A percentile compares a stretch with the other conserved stretches of the same genome.
Conservation (phyloP, 2,329 filamentous ascomycete genomes). For the Trichoderma atroviride region DNA sequence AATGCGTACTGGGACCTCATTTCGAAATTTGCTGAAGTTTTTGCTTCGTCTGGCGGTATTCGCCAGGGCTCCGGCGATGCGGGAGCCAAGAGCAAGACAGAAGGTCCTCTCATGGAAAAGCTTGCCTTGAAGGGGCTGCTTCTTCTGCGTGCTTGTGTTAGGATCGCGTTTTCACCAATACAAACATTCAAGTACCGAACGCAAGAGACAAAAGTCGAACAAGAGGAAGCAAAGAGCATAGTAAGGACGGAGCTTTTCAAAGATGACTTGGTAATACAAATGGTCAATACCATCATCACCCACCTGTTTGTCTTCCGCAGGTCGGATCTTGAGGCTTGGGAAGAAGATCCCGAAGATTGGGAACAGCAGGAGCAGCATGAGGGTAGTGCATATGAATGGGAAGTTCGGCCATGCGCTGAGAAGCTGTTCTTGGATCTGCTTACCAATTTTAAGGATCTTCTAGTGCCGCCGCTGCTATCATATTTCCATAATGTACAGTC, state of each 20-base stretch:
- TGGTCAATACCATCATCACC: conserved; percentile 83
- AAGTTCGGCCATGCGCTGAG: conserved; percentile 88
- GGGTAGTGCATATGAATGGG: conserved; percentile 87
- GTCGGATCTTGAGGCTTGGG: conserved; percentile 86
- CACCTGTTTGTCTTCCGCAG: conserved; percentile 86
- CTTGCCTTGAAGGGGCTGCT: conserved; percentile 82
- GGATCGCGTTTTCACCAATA: conserved; percentile 78
- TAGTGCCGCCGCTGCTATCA: conserved; percentile 75
- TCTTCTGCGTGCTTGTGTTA: conserved; percentile 78
- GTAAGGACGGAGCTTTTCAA: conserved; percentile 77
- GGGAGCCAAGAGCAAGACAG: conserved; percentile 53
- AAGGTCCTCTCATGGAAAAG: conserved; percentile 72
- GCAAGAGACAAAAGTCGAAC: conserved; percentile 73
- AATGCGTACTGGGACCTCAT: conserved; percentile 85
- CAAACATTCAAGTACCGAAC: conserved; percentile 84
- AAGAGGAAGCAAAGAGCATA: conserved; percentile 66
- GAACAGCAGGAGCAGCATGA: conserved; percentile 85
- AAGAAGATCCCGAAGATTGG: conserved; percentile 94
- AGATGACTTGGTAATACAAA: conserved; percentile 73
- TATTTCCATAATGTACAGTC: conserved; percentile 81
- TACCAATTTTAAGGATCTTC: conserved; percentile 81
- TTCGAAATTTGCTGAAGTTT: conserved; percentile 74
- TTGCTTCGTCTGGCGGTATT: conserved; percentile 62
- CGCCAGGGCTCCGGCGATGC: conserved; percentile 47
- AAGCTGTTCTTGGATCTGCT: conserved; percentile 91